Evolutionary conservation across 2,329 filamentous ascomycete species (phyloP).

Genomic region (Coleophoma crateriformis): DNA sequence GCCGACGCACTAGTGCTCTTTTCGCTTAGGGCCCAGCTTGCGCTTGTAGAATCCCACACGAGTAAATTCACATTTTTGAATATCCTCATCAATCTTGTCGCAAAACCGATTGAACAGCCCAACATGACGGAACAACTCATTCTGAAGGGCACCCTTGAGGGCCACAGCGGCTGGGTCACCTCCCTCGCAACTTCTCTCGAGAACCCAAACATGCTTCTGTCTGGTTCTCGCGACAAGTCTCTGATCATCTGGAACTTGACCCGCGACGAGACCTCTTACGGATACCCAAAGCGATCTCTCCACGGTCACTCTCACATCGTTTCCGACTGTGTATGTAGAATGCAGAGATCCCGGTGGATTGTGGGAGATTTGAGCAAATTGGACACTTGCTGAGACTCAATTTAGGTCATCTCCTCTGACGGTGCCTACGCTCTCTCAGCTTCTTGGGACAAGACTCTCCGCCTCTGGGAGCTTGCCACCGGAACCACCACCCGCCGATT

Average conservation of each 20-base stretch:
- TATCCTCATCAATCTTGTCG: constrained; percentile 9
- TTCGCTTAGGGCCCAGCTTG: background rate
- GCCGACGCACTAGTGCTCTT: background rate
- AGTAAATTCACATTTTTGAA: constrained; percentile 4
- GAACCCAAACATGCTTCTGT: constrained; percentile 99
- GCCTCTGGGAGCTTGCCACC: constrained; percentile 97
- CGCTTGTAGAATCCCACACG: background rate
- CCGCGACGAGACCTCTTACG: constrained; percentile 96
- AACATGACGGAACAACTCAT: constrained; percentile 43
- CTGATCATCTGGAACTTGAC: constrained; percentile 99
- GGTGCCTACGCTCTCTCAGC: constrained; percentile 98
- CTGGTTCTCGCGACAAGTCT: constrained; percentile 94
- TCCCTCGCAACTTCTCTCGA: constrained; percentile 97
- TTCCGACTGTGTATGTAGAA: constrained; percentile 89
- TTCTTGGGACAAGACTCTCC: constrained; percentile 99
- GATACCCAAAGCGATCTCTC: constrained; percentile 98
- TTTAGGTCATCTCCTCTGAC: constrained; percentile 96
- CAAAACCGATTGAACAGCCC: constrained; percentile 18
- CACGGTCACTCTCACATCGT: constrained; percentile 99
- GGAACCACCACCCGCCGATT: constrained; percentile 97
- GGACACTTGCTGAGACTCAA: constrained; percentile 29
- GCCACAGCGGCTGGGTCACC: constrained; percentile 99
- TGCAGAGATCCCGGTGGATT: too few species aligned
- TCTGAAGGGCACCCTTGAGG: constrained; percentile 95
- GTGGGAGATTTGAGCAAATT: constrained; percentile 14